Percentiles rank a stretch among this genome's conserved stretches.
These are phyloP conservation scores for Paecilomyces sp. DNA, from an alignment of 2,329 filamentous ascomycete genomes.

Conservation along the genomic window DNA sequence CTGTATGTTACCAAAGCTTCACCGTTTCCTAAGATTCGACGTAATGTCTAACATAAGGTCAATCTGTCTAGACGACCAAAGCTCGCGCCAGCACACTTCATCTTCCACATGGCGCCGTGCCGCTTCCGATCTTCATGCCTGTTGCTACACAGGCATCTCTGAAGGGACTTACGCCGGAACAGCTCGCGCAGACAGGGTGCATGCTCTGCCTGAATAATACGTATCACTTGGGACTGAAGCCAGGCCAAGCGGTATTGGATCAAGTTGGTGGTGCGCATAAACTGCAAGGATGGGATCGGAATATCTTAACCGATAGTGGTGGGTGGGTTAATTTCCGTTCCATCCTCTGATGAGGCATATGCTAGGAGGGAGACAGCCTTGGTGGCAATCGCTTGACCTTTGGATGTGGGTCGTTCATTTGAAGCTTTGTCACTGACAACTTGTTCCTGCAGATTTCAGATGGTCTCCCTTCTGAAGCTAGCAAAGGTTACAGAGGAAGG, in stretches of 20 bases:
- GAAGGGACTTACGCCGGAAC: slow-evolving; percentile 87
- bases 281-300: slow-evolving; percentile 90
- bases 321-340: slow-evolving; percentile 28
- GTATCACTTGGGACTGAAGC: slow-evolving; percentile 91
- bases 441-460: slow-evolving; percentile 68
- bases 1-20: slow-evolving; percentile 49
- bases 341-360: neutral
- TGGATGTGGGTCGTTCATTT: neutral
- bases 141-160: slow-evolving; percentile 94
- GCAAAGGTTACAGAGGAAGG: slow-evolving; percentile 93
- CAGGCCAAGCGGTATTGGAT: slow-evolving; percentile 82
- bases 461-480: slow-evolving; percentile 92
- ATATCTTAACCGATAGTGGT: slow-evolving; percentile 71
- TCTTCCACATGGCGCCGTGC: slow-evolving; percentile 84
- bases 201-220: slow-evolving; percentile 95
- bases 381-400: neutral
- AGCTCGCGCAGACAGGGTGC: slow-evolving; percentile 83
- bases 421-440: slow-evolving; percentile 16
- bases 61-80: slow-evolving; percentile 67
- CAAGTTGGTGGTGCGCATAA: slow-evolving; percentile 87
- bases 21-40: neutral
- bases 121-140: slow-evolving; percentile 95
- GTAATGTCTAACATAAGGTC: slow-evolving; percentile 3
- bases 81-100: slow-evolving; percentile 82
- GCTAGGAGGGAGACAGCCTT: neutral